Base-by-base conservation (phyloP, 202 grass and related monocot species). In the Schoenoplectus tabernaemontani region DNA sequence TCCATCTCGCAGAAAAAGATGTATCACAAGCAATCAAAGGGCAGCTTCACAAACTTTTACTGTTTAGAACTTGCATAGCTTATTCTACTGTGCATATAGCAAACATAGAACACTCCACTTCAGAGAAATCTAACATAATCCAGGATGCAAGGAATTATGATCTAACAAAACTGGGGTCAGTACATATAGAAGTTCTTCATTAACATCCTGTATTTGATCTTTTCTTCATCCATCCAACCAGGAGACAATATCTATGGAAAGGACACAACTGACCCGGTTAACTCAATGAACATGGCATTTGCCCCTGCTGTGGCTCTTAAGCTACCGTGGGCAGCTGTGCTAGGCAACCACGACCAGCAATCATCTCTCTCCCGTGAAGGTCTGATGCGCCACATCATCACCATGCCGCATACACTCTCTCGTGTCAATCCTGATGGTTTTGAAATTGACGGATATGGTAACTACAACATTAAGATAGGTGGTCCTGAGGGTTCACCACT, bases 321-420 rank as follows among this genome's bases (percentile, higher is more conserved):
- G 34, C 89, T 94, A 9, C 95, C 91, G 17, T 98, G 95, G 95
- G 91, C 95, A 68, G 91, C 95, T 34, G 88, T 90, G 20, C 78
- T 98, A 8, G 95, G 95, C 9, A 98, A 98, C 78, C 95, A 98
- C 56, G 95, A 98, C 78, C 95, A 98, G 57, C 89, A 98, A 78
- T 90, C 89, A 47, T 92, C 88, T 0, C 81, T 98, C 11, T 98
- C 95, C 0, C 95, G 95, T 1, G 88, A 94, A 78, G 89, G 74
- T 57, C 89, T 94, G 42, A 94, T 98, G 95, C 91, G 51, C 13
- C 86, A 98, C 64, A 93, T 98, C 69, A 86, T 90, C 1, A 81
- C 82, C 63, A 92, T 98, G 89, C 89, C 89, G 3, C 81, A 89
- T 76, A 92, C 83, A 12, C 89, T 98, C 32, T 94, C 95, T 9